Base-by-base conservation (phyloP, 169 alveolate species). In the Amoebophrya sp. region DNA sequence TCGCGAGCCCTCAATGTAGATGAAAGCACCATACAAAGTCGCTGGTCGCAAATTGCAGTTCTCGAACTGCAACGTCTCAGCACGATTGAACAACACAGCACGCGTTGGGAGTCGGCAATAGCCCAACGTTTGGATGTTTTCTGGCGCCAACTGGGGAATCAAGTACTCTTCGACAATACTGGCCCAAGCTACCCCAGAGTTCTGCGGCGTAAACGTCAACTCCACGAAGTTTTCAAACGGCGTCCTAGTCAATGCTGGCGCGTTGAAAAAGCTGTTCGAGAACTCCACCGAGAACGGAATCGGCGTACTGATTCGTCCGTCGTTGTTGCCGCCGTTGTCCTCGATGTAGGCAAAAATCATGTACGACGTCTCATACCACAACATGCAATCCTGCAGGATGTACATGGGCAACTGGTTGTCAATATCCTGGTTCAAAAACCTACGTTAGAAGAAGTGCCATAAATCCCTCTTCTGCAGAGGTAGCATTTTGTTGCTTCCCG, bases 321-420 rank as follows among this genome's bases (percentile, higher is more conserved):
- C 83, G 83, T 65, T 65, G 83, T 65, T 65, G 36, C 83, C 83
- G 83, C 83, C 83, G 83, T 6, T 6, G 83, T 65, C 83, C 26
- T 65, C 83, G 26, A 65, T 65, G 83, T 65, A 65, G 83, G 83
- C 83, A 36, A 65, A 65, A 36, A 65, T 65, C 83, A 65, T 65
- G 83, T 65, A 65, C 33, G 33, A 0, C 33, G 83, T 65, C 83
- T 65, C 83, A 36, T 65, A 65, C 83, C 83, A 65, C 3, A 65
- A 36, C 33, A 12, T 29, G 83, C 83, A 65, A 36, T 65, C 33
- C 26, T 65, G 83, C 83, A 65, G 83, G 33, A 65, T 65, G 83
- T 65, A 65, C 83, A 65, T 65, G 33, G 83, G 83, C 2, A 65
- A 36, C 33, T 6, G 0, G 83, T 65, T 65, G 83, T 65, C 83